phyloP scores from a whole-genome alignment of 2,329 filamentous ascomycete species.

The Phoma sp. region DNA sequence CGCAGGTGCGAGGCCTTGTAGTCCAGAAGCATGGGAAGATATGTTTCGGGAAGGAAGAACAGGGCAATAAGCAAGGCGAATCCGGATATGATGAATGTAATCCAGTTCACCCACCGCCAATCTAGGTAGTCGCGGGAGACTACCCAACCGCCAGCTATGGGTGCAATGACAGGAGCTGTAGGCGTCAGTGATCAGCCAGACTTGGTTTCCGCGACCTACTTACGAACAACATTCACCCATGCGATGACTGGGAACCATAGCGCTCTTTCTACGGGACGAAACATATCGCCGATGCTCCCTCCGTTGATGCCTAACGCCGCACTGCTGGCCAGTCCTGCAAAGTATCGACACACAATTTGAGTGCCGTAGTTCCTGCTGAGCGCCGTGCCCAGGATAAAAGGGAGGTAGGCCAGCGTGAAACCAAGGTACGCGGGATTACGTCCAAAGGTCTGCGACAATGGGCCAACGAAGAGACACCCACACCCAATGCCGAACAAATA shows the following conservation, averaged over 20 bases:
- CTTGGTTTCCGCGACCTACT: neutral
- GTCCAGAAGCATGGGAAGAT: constrained; percentile 46
- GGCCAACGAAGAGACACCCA: constrained; percentile 12
- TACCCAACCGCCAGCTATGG: constrained; percentile 12
- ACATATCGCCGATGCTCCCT: constrained; percentile 12
- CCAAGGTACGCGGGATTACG: constrained; percentile 8
- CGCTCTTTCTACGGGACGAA: constrained; percentile 6
- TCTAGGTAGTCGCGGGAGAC: neutral
- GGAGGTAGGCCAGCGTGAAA: neutral
- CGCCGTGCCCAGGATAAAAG: constrained; percentile 8
- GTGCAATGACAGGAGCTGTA: constrained; percentile 12
- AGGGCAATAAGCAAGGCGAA: constrained; percentile 11
- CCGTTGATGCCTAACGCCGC: constrained; percentile 12
- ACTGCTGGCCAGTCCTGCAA: constrained; percentile 12
- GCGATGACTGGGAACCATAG: constrained; percentile 13
- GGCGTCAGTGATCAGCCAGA: neutral
- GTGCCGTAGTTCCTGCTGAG: neutral
- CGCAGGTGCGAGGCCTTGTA: constrained; percentile 42
- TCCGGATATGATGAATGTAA: constrained; percentile 9
- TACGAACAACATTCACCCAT: constrained; percentile 14
- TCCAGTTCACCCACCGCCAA: constrained; percentile 14
- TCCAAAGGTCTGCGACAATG: constrained; percentile 8
- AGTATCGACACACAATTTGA: constrained; percentile 9
- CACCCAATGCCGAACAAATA: constrained; percentile 16
- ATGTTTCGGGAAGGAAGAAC: constrained; percentile 58